phyloP scores from a whole-genome alignment of 805 yeast genomes.

The Diddensiella transvaalensis region DNA sequence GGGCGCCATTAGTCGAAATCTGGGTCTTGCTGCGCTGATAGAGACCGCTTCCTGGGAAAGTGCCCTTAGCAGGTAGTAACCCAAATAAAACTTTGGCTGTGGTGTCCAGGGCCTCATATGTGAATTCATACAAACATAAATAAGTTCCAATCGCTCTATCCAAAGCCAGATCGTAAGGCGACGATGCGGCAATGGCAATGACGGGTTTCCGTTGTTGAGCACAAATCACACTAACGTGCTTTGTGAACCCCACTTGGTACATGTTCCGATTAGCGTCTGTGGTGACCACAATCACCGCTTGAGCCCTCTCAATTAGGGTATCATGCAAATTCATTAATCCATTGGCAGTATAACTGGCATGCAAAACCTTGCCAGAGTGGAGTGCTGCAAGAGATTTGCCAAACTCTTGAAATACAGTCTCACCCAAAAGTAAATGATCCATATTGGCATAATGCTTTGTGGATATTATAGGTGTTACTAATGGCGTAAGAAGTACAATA shows the following conservation, averaged over 20 bases:
- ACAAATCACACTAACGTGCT: conserved; percentile 53
- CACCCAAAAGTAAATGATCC: conserved; percentile 48
- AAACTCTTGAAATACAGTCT: conserved; percentile 38
- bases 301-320: conserved; percentile 47
- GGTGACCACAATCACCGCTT: conserved; percentile 42
- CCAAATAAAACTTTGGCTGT: conserved; percentile 55
- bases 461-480: conserved; percentile 39
- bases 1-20: conserved; percentile 6
- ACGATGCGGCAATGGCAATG: conserved; percentile 56
- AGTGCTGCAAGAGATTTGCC: conserved; percentile 45
- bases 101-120: conserved; percentile 47
- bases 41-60: conserved; percentile 50
- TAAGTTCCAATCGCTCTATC: conserved; percentile 53
- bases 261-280: conserved; percentile 58
- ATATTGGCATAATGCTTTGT: conserved; percentile 33
- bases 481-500: conserved; percentile 34
- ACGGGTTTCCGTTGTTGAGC: conserved; percentile 49
- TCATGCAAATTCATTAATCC: conserved; percentile 57
- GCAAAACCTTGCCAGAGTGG: conserved; percentile 46
- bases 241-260: conserved; percentile 60
- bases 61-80: conserved; percentile 47
- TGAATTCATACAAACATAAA: conserved; percentile 59
- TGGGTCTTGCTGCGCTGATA: conserved; percentile 23
- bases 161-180: conserved; percentile 60
- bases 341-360: conserved; percentile 51